Evolutionary conservation across 345 rosid species (phyloP), one percentile per base, ranked within the genome.

Genomic region (Theobroma cacao): DNA sequence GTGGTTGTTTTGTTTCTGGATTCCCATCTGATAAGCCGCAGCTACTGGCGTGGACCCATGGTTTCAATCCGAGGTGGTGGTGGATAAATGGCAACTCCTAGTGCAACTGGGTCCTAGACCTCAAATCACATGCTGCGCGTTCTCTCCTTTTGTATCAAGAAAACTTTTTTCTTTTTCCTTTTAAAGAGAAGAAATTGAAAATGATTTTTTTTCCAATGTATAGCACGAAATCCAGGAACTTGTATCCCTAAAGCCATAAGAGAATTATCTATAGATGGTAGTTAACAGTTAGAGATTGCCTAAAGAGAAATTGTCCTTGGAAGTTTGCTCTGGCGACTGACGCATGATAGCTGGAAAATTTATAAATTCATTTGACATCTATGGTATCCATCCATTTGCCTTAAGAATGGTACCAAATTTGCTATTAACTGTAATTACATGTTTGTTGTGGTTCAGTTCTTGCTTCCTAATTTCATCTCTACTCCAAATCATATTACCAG

Each of bases 1-100:
- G 95, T 97, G 2, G 82, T 93, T 64, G 95, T 97, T 62, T 85
- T 97, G 82, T 94, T 89, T 84, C 91, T 94, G 1, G 97, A 96
- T 74, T 63, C 93, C 5, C 87, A 80, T 84, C 55, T 86, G 78
- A 82, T 89, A 67, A 83, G 87, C 59, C 90, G 88, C 59, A 62
- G 83, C 84, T 83, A 79, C 72, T 55, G 55, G 33, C 81, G 61
- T 7, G 91, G 86, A 22, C 89, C 95, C 26, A 74, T 82, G 68
- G 79, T 90, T 62, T 96, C 98, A 7, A 77, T 94, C 71, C 88
- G 81, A 82, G 97, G 92, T 65, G 94, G 90, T 24, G 64, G 84
- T 45, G 87, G 81, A 68, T 88, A 79, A 62, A 55, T 41, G 62
- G 36, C 72, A 77, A 34, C 74, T 58, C 76, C 75, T 85, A 84